These are phyloP conservation scores for Diaporthe sp. DNA, from an alignment of 2,329 filamentous ascomycete species.

Conservation along the genomic window DNA sequence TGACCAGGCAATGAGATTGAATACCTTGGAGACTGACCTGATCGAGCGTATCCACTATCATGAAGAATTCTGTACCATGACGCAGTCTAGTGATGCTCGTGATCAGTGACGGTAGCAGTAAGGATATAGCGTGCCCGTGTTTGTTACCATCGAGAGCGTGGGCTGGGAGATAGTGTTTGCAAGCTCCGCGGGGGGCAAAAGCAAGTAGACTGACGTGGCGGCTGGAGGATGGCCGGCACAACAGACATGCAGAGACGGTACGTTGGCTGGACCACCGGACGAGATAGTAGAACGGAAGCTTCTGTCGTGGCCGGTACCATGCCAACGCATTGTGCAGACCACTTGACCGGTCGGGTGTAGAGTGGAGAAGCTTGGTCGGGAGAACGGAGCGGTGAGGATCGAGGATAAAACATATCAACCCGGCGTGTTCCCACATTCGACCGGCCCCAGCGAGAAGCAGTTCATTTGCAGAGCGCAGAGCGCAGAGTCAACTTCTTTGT, in stretches of 20 bases:
- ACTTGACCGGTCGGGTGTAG: constrained; percentile 34
- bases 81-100: constrained; percentile 23
- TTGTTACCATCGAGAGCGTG: neutral
- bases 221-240: constrained; percentile 8
- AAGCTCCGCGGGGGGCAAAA: constrained; percentile 26
- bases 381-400: constrained; percentile 39
- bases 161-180: constrained; percentile 25
- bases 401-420: constrained; percentile 37
- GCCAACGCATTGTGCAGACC: constrained; percentile 42
- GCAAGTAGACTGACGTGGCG: constrained; percentile 39
- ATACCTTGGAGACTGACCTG: neutral
- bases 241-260: constrained; percentile 18
- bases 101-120: constrained; percentile 18
- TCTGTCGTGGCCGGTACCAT: constrained; percentile 40
- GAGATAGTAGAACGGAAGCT: constrained; percentile 34
- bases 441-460: constrained; percentile 1
- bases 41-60: neutral
- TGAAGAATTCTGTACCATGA: neutral
- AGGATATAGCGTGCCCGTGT: constrained; percentile 12
- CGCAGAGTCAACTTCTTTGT: constrained; percentile 23
- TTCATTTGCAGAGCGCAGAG: constrained; percentile 16
- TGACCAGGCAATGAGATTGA: neutral
- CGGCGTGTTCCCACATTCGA: constrained; percentile 37
- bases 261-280: constrained; percentile 16
- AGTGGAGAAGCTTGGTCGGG: constrained; percentile 38